A percentile compares a stretch with the other conserved stretches of the same genome.
These are phyloP conservation scores for Jaapia argillacea DNA, from an alignment of 768 basidiomycete species.

Conservation along the genomic window DNA sequence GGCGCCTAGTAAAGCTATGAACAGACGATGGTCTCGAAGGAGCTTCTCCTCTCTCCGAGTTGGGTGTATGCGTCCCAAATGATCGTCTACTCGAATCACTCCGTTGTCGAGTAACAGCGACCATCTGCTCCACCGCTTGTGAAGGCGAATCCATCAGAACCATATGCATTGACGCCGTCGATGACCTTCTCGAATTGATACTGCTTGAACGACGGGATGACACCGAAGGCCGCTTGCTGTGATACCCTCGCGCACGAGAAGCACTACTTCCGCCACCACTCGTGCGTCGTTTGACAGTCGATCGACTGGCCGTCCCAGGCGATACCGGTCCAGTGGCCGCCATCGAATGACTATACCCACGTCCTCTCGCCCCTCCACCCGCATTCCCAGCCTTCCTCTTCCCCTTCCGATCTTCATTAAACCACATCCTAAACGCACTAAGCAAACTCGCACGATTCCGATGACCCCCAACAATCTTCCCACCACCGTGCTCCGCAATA, in stretches of 20 bases:
- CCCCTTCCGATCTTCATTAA: conserved; percentile 83
- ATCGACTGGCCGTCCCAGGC: conserved; percentile 12
- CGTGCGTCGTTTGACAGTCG: conserved; percentile 38
- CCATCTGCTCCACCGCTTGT: conserved; percentile 29
- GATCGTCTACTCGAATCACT: conserved; percentile 57
- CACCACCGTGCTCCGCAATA: conserved; percentile 20
- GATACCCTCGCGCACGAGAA: conserved; percentile 29
- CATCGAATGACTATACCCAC: conserved; percentile 8
- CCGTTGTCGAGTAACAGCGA: conserved; percentile 26
- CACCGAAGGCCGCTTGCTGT: conserved; percentile 57
- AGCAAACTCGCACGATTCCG: conserved; percentile 74
- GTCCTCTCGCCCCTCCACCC: conserved; percentile 8
- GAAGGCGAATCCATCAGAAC: conserved; percentile 51
- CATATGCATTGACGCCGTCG: conserved; percentile 36
- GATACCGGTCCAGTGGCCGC: conserved; percentile 5
- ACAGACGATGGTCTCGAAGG: conserved; percentile 79
- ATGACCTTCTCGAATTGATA: conserved; percentile 76
- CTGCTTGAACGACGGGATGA: conserved; percentile 87
- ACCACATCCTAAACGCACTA: conserved; percentile 83
- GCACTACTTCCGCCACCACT: conserved; percentile 25
- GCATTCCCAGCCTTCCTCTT: conserved; percentile 52
- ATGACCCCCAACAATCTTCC: conserved; percentile 24
- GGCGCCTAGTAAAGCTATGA: conserved; percentile 60
- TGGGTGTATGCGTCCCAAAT: conserved; percentile 76
- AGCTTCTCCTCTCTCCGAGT: conserved; percentile 73